A percentile compares a stretch with the other conserved stretches of the same genome.
phyloP scores from a whole-genome alignment of 306 rosid genomes.

The Potentilla sterilis region DNA sequence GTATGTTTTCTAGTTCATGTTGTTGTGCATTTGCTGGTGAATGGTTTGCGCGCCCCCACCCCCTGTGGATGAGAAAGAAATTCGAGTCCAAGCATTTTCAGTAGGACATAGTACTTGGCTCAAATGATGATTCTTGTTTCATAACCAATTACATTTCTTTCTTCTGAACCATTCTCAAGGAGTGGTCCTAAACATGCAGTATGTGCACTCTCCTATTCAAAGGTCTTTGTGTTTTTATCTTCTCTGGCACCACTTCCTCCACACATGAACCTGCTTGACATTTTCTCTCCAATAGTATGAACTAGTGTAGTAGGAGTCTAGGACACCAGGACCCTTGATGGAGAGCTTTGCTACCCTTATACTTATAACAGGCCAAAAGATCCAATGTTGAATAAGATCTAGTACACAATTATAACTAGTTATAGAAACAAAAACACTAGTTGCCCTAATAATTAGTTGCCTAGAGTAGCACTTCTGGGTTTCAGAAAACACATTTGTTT shows the following conservation, averaged over 20 bases:
- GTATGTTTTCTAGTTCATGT: constrained; percentile 6
- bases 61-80: constrained; percentile 5
- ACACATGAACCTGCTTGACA: constrained; percentile 41
- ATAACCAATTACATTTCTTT: constrained; percentile 4
- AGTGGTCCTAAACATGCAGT: constrained; percentile 54
- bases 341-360: constrained; percentile 1
- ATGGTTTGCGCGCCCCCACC: constrained; percentile 23
- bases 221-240: constrained; percentile 38
- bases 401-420: constrained; percentile 41
- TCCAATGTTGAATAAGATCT: constrained; percentile 28
- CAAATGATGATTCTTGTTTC: constrained; percentile 14
- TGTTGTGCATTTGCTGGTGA: constrained; percentile 20
- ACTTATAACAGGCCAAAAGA: neutral
- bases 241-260: constrained; percentile 41
- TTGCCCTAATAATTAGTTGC: constrained; percentile 26
- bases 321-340: constrained; percentile 36
- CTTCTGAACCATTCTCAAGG: constrained; percentile 19
- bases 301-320: neutral
- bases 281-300: constrained; percentile 36
- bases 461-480: constrained; percentile 22
- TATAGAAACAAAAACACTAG: constrained; percentile 32
- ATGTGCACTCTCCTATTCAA: neutral
- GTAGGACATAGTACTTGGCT: constrained; percentile 37
- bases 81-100: constrained; percentile 20
- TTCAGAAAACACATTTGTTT: neutral